phyloP scores from a whole-genome alignment of 2,329 filamentous ascomycete species.

The Juglanconis sp. region DNA sequence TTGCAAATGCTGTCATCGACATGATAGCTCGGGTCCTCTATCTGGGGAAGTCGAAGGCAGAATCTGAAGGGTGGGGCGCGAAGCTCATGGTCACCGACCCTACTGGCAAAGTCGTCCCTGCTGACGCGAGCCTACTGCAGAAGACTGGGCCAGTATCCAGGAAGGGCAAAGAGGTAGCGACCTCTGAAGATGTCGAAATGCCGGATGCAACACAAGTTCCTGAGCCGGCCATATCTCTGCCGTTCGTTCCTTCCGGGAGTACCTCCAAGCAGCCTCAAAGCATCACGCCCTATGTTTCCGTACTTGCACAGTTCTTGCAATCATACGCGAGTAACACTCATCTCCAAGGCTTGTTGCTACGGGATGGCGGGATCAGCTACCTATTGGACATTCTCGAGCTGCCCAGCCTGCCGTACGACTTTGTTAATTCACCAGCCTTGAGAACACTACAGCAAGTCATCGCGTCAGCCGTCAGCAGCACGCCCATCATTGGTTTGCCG shows the following conservation, averaged over 20 bases:
- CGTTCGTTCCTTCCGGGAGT: slow-evolving; percentile 20
- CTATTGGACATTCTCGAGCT: slow-evolving; percentile 81
- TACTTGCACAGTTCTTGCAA: slow-evolving; percentile 71
- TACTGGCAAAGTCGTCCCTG: slow-evolving; percentile 56
- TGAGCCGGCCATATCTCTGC: neutral
- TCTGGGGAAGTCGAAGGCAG: slow-evolving; percentile 68
- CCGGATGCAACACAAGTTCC: slow-evolving; percentile 41
- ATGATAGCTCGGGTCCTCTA: slow-evolving; percentile 82
- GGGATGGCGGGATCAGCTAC: slow-evolving; percentile 75
- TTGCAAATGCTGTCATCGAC: slow-evolving; percentile 80
- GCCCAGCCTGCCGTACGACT: slow-evolving; percentile 73
- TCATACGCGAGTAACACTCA: slow-evolving; percentile 71
- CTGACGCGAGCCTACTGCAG: slow-evolving; percentile 41
- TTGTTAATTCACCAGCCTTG: slow-evolving; percentile 64
- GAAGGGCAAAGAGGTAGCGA: slow-evolving; percentile 39
- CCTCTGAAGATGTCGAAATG: slow-evolving; percentile 62
- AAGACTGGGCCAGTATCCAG: slow-evolving; percentile 25
- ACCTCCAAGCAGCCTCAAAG: slow-evolving; percentile 7
- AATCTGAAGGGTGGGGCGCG: slow-evolving; percentile 68
- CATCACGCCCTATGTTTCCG: slow-evolving; percentile 69
- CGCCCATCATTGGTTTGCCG: slow-evolving; percentile 76
- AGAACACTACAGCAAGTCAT: slow-evolving; percentile 72
- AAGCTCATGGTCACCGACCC: slow-evolving; percentile 67
- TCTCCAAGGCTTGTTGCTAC: slow-evolving; percentile 72
- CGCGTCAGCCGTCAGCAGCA: slow-evolving; percentile 74